Base-by-base conservation (phyloP, 2,329 filamentous ascomycete genomes). In the Claviceps citrina region DNA sequence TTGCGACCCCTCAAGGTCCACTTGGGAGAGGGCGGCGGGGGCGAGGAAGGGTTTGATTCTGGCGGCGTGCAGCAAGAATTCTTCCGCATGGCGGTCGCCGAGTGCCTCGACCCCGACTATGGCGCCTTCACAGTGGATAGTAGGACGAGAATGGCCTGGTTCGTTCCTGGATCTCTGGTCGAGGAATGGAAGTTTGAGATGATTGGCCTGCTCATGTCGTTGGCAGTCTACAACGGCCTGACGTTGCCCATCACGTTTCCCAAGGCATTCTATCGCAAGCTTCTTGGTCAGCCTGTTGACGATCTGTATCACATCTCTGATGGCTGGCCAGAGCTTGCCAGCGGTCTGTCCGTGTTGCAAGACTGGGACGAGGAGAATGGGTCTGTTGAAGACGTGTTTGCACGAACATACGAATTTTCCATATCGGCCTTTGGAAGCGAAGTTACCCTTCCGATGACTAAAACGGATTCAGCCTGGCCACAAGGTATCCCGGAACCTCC, bases 11-110 rank as follows among this genome's bases (percentile, higher is more conserved):
- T 98, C 26, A 94, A 94, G 52, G 80, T 98, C 7, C 79, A 84
- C 38, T 73, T 96, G 42, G 86, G 86, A 3, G 81, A 85, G 54
- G 78, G 84, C 26, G 68, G 70, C 39, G 84, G 85, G 24, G 84
- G 85, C 25, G 91, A 96, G 57, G 79, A 93, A 55, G 91, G 91
- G 0, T 76, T 93, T 26, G 91, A 98, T 57, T 85, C 89, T 36
- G 91, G 91, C 32, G 91, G 91, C 46, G 87, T 98, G 1, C 89
- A 95, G 51, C 87, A 94, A 55, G 91, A 98, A 47, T 96, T 94
- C 56, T 96, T 98, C 62, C 77, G 85, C 13, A 62, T 95, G 22
- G 77, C 84, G 15, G 78, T 95, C 49, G 75, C 76, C 1, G 80
- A 93, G 52, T 83, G 82, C 3, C 70, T 96, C 34, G 70, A 84